Evolutionary conservation across 805 yeast genomes (phyloP).

Genomic region (Isabelozyma gotoi): DNA sequence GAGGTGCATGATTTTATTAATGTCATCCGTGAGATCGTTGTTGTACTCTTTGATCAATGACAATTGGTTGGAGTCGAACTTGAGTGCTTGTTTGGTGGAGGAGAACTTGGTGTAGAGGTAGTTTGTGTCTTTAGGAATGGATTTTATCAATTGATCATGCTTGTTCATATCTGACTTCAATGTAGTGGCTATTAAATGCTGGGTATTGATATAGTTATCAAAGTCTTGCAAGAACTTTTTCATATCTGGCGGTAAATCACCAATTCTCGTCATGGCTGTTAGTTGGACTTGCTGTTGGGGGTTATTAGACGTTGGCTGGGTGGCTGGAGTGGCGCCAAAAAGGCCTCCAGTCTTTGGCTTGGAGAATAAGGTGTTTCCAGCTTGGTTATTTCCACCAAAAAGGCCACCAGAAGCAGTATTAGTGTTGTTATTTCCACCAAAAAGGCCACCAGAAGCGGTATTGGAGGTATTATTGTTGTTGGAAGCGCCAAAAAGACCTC

Average conservation of each 20-base stretch:
- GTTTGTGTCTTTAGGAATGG: slow-evolving; percentile 72
- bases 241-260: slow-evolving; percentile 69
- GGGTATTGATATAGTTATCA: slow-evolving; percentile 71
- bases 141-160: slow-evolving; percentile 62
- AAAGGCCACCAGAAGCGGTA: slow-evolving; percentile 19
- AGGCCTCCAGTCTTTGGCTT: slow-evolving; percentile 14
- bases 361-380: slow-evolving; percentile 14
- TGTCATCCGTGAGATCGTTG: slow-evolving; percentile 46
- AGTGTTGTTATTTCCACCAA: slow-evolving; percentile 15
- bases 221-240: slow-evolving; percentile 68
- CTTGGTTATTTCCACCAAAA: slow-evolving; percentile 18
- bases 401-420: slow-evolving; percentile 17
- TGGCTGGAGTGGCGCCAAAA: slow-evolving; percentile 19
- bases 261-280: slow-evolving; percentile 73
- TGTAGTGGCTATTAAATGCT: slow-evolving; percentile 69
- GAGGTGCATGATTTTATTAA: slow-evolving; percentile 53
- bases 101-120: slow-evolving; percentile 61
- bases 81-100: slow-evolving; percentile 64
- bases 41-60: slow-evolving; percentile 32
- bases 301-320: slow-evolving; percentile 27
- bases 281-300: slow-evolving; percentile 49
- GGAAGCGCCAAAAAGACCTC: slow-evolving; percentile 19
- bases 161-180: slow-evolving; percentile 59
- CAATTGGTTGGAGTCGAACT: slow-evolving; percentile 43
- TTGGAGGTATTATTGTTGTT: slow-evolving; percentile 8